These are phyloP conservation scores for Myriosclerotinia duriaeana DNA, from an alignment of 2,329 filamentous ascomycete genomes.

Conservation along the genomic window DNA sequence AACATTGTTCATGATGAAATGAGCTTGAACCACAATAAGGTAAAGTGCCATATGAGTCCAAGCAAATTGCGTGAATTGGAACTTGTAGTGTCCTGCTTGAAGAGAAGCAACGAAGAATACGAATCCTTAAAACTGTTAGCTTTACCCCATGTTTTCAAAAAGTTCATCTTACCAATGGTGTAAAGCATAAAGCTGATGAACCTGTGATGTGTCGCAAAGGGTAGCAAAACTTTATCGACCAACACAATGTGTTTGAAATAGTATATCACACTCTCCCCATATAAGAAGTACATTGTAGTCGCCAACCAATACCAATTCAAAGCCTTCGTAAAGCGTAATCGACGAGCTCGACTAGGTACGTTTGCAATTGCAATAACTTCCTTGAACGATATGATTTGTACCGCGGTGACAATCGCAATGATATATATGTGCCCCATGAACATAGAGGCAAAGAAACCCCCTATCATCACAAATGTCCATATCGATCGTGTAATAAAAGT, in stretches of 20 bases:
- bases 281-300: slow-evolving; percentile 99
- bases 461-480: slow-evolving; percentile 99
- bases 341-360: slow-evolving; percentile 85
- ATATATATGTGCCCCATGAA: slow-evolving; percentile 98
- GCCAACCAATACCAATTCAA: slow-evolving; percentile 99
- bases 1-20: slow-evolving; percentile 99
- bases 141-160: not conserved
- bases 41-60: slow-evolving; percentile 99
- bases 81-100: slow-evolving; percentile 93
- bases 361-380: slow-evolving; percentile 98
- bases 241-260: slow-evolving; percentile 99
- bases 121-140: slow-evolving; percentile 64
- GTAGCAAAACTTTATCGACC: slow-evolving; percentile 88
- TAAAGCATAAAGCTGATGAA: slow-evolving; percentile 99
- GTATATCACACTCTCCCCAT: slow-evolving; percentile 98
- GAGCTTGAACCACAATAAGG: slow-evolving; percentile 94
- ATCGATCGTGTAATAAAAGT: slow-evolving; percentile 96
- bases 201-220: slow-evolving; percentile 92
- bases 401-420: slow-evolving; percentile 84
- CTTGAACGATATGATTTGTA: slow-evolving; percentile 98
- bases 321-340: slow-evolving; percentile 90
- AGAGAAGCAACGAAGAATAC: slow-evolving; percentile 96
- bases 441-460: slow-evolving; percentile 83
- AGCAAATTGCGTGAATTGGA: slow-evolving; percentile 98
- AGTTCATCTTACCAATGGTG: slow-evolving; percentile 71